These are phyloP conservation scores for Diplodia scrobiculata DNA, from an alignment of 2,329 filamentous ascomycete genomes.

Conservation along the genomic window DNA sequence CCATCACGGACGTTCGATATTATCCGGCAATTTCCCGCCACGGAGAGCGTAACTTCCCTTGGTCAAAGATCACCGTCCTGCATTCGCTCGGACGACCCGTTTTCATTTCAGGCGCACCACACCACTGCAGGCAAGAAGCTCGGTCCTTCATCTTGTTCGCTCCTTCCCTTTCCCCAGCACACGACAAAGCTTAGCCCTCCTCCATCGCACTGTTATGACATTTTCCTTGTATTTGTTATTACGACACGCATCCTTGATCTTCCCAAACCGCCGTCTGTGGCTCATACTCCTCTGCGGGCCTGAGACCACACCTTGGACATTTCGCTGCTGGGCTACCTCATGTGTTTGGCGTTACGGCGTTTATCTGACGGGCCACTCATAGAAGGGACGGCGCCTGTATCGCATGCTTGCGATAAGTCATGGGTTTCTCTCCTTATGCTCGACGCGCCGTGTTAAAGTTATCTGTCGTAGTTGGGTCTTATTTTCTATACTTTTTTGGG, in stretches of 20 bases:
- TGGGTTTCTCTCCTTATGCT: background rate
- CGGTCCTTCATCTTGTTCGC: background rate
- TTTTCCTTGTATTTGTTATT: constrained; percentile 5
- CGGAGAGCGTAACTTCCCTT: background rate
- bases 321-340: constrained; percentile 8
- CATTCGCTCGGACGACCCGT: background rate
- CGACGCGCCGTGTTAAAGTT: background rate
- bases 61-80: constrained; percentile 16
- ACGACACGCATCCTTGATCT: constrained; percentile 23
- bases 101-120: constrained; percentile 16
- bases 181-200: constrained; percentile 11
- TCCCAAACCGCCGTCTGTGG: constrained; percentile 9
- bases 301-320: background rate
- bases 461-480: background rate
- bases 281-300: background rate
- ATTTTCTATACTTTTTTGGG: background rate
- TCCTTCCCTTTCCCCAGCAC: background rate
- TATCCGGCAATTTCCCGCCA: constrained; percentile 11
- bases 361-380: background rate
- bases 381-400: background rate
- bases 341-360: constrained; percentile 17
- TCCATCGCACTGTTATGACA: constrained; percentile 7
- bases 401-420: constrained; percentile 1
- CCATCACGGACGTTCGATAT: constrained; percentile 8
- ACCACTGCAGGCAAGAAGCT: constrained; percentile 8